Evolutionary conservation across 208 protist genomes (phyloP), one percentile per base, ranked within the genome.

Genomic region (Crithidia sp.): DNA sequence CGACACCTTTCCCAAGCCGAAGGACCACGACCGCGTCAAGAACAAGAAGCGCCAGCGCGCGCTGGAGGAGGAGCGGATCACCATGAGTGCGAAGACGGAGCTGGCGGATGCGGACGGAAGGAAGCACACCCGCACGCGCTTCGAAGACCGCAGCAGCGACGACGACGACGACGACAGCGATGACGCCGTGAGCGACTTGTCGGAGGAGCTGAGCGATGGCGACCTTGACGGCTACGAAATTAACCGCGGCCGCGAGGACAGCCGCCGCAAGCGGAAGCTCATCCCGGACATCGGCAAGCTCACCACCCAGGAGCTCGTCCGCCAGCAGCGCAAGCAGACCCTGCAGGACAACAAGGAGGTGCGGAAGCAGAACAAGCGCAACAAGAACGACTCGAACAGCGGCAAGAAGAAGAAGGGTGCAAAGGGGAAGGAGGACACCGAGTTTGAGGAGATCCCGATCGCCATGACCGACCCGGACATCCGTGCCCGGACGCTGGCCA

Each of bases 371-470:
- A 90, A 86, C 70, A 74, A 83, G 67, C 79, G 82, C 5, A 87
- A 82, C 59, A 89, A 88, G 74, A 89, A 88, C 60, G 81, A 83
- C 66, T 62, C 52, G 62, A 86, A 74, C 62, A 65, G 75, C 36
- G 77, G 81, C 36, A 88, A 79, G 40, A 82, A 81, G 40, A 82
- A 81, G 61, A 88, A 78, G 36, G 58, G 65, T 13, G 79, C 76
- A 5, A 77, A 73, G 4, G 85, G 82, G 28, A 91, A 87, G 72
- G 80, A 91, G 60, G 81, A 87, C 52, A 90, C 79, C 10, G 85
- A 85, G 17, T 97, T 97, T 69, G 91, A 97, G 79, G 89, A 94
- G 76, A 85, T 97, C 28, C 93, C 93, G 39, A 83, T 96, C 41
- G 91, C 88, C 19, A 81, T 98, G 65, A 92, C 87, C 3, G 95